phyloP scores from a whole-genome alignment of 2,329 filamentous ascomycete species.

The Stagonosporopsis vannaccii region DNA sequence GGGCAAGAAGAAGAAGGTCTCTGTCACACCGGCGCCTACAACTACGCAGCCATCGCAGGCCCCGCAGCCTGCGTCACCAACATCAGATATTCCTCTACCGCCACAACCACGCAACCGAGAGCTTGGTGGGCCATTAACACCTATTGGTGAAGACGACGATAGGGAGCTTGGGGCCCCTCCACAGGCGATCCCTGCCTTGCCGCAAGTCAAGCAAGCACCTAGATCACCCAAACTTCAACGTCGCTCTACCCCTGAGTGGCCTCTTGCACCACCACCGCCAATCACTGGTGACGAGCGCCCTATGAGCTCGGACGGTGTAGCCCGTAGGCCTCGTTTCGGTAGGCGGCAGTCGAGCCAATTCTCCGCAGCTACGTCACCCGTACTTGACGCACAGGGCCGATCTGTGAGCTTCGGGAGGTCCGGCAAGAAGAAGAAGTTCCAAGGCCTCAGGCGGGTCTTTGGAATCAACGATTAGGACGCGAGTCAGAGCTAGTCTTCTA shows the following conservation, averaged over 20 bases:
- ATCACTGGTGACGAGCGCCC: slow-evolving; percentile 37
- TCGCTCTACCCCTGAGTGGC: slow-evolving; percentile 58
- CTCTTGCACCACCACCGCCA: slow-evolving; percentile 51
- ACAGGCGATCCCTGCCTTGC: slow-evolving; percentile 16
- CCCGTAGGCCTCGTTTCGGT: slow-evolving; percentile 31
- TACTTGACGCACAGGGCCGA: slow-evolving; percentile 24
- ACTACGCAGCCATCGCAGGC: slow-evolving; percentile 1
- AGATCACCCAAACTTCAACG: slow-evolving; percentile 58
- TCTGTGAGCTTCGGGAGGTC: slow-evolving; percentile 41
- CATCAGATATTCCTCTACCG: slow-evolving; percentile 39
- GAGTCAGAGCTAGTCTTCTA: slow-evolving; percentile 22
- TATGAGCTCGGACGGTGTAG: slow-evolving; percentile 41
- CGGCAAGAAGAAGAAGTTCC: slow-evolving; percentile 71
- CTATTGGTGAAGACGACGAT: slow-evolving; percentile 46
- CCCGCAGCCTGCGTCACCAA: slow-evolving; percentile 40
- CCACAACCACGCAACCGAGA: slow-evolving; percentile 37
- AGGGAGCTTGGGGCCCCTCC: slow-evolving; percentile 23
- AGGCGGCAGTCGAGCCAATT: slow-evolving; percentile 33
- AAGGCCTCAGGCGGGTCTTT: slow-evolving; percentile 70
- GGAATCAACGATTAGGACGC: slow-evolving; percentile 60
- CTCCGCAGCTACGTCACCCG: slow-evolving; percentile 30
- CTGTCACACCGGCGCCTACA: slow-evolving; percentile 34
- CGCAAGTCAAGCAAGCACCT: slow-evolving; percentile 39
- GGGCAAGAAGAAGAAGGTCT: slow-evolving; percentile 66
- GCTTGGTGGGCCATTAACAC: slow-evolving; percentile 37